Evolutionary conservation across 139 green algal species (phyloP).

Genomic region (Auxenochlorella protothecoides): DNA sequence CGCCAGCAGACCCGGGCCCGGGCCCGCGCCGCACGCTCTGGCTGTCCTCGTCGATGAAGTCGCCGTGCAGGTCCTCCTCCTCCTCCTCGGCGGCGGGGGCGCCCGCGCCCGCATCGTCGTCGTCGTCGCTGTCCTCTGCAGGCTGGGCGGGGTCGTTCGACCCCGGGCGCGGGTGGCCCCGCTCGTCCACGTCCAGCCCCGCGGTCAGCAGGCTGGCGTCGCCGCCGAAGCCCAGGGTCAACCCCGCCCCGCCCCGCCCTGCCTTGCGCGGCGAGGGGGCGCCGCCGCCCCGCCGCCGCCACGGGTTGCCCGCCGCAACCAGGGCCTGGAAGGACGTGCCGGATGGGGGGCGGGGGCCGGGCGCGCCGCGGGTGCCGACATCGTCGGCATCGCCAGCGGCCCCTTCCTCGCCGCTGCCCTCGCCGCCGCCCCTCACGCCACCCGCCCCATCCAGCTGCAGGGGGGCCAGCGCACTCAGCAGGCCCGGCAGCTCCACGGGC

Average conservation of each 20-base stretch:
- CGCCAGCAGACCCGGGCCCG: neutral
- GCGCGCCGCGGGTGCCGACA: neutral
- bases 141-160: conserved; percentile 9
- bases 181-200: conserved; percentile 28
- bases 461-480: conserved; percentile 2
- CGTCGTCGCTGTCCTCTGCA: conserved; percentile 7
- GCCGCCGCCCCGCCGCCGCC: conserved; percentile 15
- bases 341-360: too few relatives aligned
- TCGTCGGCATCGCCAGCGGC: neutral
- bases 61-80: conserved; percentile 10
- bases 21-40: conserved; percentile 9
- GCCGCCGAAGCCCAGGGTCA: conserved; percentile 8
- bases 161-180: conserved; percentile 13
- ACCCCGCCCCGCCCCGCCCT: too few relatives aligned
- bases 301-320: conserved; percentile 29
- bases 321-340: conserved; percentile 16
- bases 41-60: conserved; percentile 30
- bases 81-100: conserved; percentile 6
- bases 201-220: conserved; percentile 11
- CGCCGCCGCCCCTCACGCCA: neutral
- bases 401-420: conserved; percentile 1
- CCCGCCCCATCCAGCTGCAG: neutral
- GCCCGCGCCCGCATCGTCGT: neutral
- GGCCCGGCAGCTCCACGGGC: conserved; percentile 15
- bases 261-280: neutral